Evolutionary conservation across 768 basidiomycete species (phyloP).

Genomic region (Tricholoma matsutake): DNA sequence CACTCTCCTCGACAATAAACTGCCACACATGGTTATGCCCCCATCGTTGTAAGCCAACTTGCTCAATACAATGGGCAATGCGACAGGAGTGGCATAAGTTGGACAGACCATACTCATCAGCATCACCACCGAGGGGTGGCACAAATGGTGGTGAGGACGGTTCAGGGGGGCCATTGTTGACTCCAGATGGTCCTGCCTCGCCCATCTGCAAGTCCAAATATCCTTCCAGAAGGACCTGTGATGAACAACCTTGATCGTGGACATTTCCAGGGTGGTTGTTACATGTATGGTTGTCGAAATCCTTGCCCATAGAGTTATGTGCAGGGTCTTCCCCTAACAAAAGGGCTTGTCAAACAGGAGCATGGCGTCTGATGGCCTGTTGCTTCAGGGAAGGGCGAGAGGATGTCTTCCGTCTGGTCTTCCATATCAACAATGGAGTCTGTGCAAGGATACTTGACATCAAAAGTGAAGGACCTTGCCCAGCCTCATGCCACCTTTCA

Average conservation of each 20-base stretch:
- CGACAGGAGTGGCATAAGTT: background rate
- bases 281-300: too few relatives aligned
- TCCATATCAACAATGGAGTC: background rate
- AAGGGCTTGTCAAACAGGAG: background rate
- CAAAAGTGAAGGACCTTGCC: background rate
- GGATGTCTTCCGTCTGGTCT: background rate
- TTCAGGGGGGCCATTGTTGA: background rate
- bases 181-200: background rate
- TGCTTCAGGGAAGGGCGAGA: background rate
- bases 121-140: background rate
- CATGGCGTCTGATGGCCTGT: background rate
- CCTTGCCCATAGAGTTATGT: background rate
- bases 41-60: background rate
- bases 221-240: background rate
- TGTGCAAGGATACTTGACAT: background rate
- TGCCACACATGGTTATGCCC: background rate
- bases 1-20: background rate
- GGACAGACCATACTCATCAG: background rate
- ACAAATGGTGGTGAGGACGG: background rate
- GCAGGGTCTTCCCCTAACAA: background rate
- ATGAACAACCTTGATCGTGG: background rate
- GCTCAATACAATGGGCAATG: background rate
- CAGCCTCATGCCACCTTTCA: background rate
- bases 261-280: background rate
- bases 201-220: constrained; percentile 1